These are phyloP conservation scores for Pseudogymnoascus verrucosus DNA, from an alignment of 2,329 filamentous ascomycete genomes.

Conservation along the genomic window DNA sequence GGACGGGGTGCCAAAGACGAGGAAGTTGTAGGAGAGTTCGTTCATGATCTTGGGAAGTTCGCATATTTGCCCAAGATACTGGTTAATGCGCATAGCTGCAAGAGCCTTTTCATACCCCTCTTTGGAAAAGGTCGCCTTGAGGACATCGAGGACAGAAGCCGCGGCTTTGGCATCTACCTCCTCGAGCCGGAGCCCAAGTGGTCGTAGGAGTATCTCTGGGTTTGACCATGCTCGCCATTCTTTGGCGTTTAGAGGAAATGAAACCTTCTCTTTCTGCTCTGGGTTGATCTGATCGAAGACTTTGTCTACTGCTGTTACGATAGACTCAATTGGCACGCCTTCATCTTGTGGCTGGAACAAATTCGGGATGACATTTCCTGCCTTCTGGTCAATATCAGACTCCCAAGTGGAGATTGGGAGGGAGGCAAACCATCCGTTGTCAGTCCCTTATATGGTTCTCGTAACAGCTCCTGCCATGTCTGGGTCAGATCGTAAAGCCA, in stretches of 20 bases:
- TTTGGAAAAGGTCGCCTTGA: conserved; percentile 14
- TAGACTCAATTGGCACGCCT: conserved; percentile 16
- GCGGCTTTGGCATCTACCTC: conserved; percentile 9
- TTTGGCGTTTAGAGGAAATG: conserved; percentile 51
- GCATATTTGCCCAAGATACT: conserved; percentile 15
- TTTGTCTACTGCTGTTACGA: conserved; percentile 41
- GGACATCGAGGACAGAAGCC: conserved; percentile 10
- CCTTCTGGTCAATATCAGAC: conserved; percentile 53
- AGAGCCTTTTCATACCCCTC: conserved; percentile 15
- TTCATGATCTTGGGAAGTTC: conserved; percentile 13
- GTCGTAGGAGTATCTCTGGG: conserved; percentile 14
- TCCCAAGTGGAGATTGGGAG: conserved; percentile 29
- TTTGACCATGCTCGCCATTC: conserved; percentile 17
- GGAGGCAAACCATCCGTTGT: conserved; percentile 23
- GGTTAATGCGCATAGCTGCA: conserved; percentile 12
- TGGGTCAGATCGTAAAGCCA: conserved; percentile 59
- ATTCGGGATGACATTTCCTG: conserved; percentile 30
- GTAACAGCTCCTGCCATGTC: conserved; percentile 62
- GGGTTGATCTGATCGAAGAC: conserved; percentile 9
- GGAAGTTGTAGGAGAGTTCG: conserved; percentile 15
- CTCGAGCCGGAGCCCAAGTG: conserved; percentile 12
- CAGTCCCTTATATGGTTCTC: conserved; percentile 26
- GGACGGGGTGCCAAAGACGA: conserved; percentile 14
- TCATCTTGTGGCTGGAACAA: conserved; percentile 19
- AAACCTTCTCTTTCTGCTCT: conserved; percentile 26